Conservation (phyloP, 345 rosid genomes). For the Geranium rotundifolium region DNA sequence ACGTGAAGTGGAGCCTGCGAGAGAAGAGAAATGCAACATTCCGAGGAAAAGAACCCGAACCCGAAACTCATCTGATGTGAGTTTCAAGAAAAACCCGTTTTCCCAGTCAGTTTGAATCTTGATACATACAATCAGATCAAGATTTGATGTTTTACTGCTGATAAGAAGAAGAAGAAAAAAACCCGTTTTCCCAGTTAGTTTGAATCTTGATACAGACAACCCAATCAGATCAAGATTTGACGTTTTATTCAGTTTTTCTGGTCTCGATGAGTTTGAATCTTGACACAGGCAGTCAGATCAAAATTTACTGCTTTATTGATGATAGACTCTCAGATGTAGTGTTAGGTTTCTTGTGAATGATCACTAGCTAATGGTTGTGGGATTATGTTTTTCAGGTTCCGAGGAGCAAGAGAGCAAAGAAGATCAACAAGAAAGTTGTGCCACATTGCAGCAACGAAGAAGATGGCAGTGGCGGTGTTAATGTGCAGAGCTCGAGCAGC, state of each 20-base stretch:
- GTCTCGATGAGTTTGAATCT: too few relatives aligned
- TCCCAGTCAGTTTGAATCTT: too few relatives aligned
- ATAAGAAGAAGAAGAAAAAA: too few relatives aligned
- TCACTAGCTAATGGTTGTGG: neutral
- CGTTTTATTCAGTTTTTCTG: too few relatives aligned
- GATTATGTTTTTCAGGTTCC: constrained; percentile 15
- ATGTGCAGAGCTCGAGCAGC: constrained; percentile 28
- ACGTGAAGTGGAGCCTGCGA: constrained; percentile 15
- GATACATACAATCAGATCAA: too few relatives aligned
- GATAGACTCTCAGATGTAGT: neutral
- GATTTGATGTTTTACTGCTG: too few relatives aligned
- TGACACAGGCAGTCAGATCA: too few relatives aligned
- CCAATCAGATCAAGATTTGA: too few relatives aligned
- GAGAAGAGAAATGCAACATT: constrained; percentile 22
- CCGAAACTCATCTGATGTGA: constrained; percentile 35
- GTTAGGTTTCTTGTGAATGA: constrained; percentile 1
- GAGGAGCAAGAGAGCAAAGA: constrained; percentile 35
- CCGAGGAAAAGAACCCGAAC: constrained; percentile 51
- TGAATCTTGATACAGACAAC: too few relatives aligned
- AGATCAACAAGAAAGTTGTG: constrained; percentile 17
- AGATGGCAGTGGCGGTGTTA: constrained; percentile 21
- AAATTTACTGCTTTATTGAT: neutral
- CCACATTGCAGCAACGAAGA: constrained; percentile 20
- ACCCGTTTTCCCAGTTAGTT: too few relatives aligned
- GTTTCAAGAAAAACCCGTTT: constrained; percentile 7